Conservation (phyloP, 2,329 filamentous ascomycete species). For the Alternaria gaisen region DNA sequence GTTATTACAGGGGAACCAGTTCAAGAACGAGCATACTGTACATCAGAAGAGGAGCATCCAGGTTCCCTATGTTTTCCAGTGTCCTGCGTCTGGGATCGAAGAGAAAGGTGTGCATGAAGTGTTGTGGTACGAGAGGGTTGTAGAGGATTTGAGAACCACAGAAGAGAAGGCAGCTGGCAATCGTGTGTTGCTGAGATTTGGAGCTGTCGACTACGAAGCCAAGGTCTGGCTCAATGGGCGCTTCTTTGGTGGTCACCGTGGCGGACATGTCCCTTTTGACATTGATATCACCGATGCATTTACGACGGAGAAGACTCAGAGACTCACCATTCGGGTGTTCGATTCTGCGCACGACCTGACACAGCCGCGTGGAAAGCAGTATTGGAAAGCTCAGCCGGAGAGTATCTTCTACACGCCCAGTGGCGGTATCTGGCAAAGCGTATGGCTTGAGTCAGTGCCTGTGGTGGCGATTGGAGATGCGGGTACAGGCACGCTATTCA, state of each 20-base stretch:
- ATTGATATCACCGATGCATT: constrained; percentile 65
- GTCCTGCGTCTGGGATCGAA: constrained; percentile 69
- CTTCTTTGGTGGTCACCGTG: constrained; percentile 64
- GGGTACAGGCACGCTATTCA: constrained; percentile 66
- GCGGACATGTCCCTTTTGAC: constrained; percentile 66
- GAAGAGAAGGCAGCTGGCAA: constrained; percentile 54
- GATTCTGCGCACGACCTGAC: constrained; percentile 71
- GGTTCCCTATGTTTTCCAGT: constrained; percentile 73
- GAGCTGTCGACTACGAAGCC: constrained; percentile 69
- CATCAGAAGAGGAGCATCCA: constrained; percentile 63
- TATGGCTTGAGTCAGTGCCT: constrained; percentile 67
- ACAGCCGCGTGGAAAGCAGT: constrained; percentile 74
- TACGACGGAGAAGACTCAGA: constrained; percentile 19
- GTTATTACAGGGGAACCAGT: constrained; percentile 58
- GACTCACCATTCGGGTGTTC: constrained; percentile 65
- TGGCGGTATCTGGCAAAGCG: constrained; percentile 67
- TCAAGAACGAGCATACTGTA: constrained; percentile 42
- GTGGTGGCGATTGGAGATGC: constrained; percentile 62
- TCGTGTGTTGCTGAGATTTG: constrained; percentile 63
- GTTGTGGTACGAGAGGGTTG: constrained; percentile 69
- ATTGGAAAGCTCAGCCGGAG: constrained; percentile 68
- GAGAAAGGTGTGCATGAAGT: constrained; percentile 71
- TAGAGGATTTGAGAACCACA: constrained; percentile 60
- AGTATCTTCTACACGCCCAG: constrained; percentile 68
- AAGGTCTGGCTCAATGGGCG: constrained; percentile 65